These are phyloP conservation scores for Aspergillus cavernicola DNA, from an alignment of 495 filamentous ascomycete species.

Conservation along the genomic window DNA sequence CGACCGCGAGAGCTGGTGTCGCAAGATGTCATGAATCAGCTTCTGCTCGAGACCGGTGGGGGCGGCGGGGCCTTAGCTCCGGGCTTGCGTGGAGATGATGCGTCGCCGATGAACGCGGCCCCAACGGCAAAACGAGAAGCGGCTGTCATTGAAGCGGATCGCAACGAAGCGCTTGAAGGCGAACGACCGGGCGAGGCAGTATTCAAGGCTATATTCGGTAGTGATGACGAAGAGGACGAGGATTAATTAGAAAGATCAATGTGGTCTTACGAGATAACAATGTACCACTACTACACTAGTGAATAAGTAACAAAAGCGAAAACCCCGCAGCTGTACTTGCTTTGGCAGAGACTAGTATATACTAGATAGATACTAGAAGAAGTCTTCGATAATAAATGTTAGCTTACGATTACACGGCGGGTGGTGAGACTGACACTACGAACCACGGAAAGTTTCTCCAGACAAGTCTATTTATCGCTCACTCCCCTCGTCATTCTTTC, in stretches of 20 bases:
- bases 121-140: constrained; percentile 9
- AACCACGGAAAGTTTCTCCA: constrained; percentile 1
- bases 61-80: constrained; percentile 10
- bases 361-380: too few species aligned
- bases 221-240: constrained; percentile 74
- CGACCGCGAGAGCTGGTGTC: constrained; percentile 37
- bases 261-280: neutral
- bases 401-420: constrained; percentile 6
- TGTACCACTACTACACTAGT: neutral
- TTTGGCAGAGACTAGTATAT: too few species aligned
- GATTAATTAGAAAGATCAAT: too few species aligned
- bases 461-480: neutral
- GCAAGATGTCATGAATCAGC: constrained; percentile 38
- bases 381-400: neutral
- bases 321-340: neutral
- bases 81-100: constrained; percentile 6
- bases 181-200: constrained; percentile 82
- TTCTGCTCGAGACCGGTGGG: constrained; percentile 27
- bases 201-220: constrained; percentile 91
- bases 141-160: constrained; percentile 64
- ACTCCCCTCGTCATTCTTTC: neutral
- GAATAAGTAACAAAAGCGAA: neutral
- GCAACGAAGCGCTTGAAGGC: constrained; percentile 82
- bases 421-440: constrained; percentile 1
- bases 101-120: too few species aligned